These are phyloP conservation scores for Termitomyces sp. DNA, from an alignment of 768 basidiomycete genomes.

Conservation along the genomic window DNA sequence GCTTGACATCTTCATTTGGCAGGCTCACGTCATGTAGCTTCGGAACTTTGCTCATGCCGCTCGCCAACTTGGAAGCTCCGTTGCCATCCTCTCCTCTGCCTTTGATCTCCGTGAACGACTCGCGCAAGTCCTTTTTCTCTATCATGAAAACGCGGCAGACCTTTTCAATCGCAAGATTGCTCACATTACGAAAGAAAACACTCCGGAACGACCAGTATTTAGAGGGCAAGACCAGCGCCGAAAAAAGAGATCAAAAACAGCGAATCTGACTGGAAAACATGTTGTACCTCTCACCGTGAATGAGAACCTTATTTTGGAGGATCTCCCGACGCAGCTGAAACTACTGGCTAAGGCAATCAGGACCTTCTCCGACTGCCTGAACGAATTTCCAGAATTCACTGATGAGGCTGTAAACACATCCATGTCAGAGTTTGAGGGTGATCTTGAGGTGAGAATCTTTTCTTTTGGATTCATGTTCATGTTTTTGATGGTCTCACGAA, in stretches of 20 bases:
- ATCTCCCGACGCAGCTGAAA: constrained; percentile 62
- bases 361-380: constrained; percentile 64
- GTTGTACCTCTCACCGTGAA: constrained; percentile 47
- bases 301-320: constrained; percentile 57
- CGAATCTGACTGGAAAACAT: constrained; percentile 39
- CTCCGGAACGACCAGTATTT: constrained; percentile 20
- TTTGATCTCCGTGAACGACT: constrained; percentile 68
- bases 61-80: constrained; percentile 71
- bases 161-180: constrained; percentile 66
- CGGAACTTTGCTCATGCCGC: constrained; percentile 75
- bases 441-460: constrained; percentile 48
- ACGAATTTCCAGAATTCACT: constrained; percentile 76
- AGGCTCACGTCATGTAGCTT: constrained; percentile 34
- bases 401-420: constrained; percentile 69
- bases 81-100: constrained; percentile 70
- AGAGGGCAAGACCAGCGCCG: constrained; percentile 25
- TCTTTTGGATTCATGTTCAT: not conserved
- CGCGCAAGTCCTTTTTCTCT: constrained; percentile 63
- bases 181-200: constrained; percentile 34
- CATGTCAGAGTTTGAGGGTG: constrained; percentile 62
- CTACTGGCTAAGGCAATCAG: constrained; percentile 59
- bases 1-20: not conserved
- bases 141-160: constrained; percentile 71
- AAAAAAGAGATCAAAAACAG: constrained; percentile 23
- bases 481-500: constrained; percentile 19